Conservation (phyloP, 2,329 filamentous ascomycete genomes). For the Aureobasidium sp. region DNA sequence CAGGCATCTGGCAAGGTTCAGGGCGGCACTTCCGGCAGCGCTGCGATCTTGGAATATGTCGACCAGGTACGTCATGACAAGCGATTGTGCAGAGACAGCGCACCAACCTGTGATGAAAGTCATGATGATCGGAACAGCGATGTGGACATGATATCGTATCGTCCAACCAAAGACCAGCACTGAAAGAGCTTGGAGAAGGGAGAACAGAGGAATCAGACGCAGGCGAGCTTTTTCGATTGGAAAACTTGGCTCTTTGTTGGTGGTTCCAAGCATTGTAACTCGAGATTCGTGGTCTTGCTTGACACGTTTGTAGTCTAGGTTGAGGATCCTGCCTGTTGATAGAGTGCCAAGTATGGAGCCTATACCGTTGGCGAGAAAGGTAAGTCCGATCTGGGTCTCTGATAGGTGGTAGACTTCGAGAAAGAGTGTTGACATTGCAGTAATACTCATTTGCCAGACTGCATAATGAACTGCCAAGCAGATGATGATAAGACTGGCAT, state of each 20-base stretch:
- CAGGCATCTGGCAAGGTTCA: neutral
- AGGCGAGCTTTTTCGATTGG: neutral
- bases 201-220: neutral
- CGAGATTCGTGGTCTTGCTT: neutral
- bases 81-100: neutral
- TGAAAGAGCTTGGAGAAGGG: neutral
- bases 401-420: conserved; percentile 33
- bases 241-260: neutral
- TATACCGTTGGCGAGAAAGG: conserved; percentile 47
- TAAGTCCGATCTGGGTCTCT: conserved; percentile 40
- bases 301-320: conserved; percentile 40
- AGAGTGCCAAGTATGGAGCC: conserved; percentile 48
- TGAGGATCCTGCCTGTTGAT: conserved; percentile 44
- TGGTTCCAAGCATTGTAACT: neutral
- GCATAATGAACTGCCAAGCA: conserved; percentile 34
- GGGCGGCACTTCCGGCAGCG: neutral
- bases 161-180: neutral
- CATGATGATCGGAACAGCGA: neutral
- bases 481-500: conserved; percentile 28
- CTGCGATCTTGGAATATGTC: neutral
- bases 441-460: conserved; percentile 49
- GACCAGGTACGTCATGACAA: neutral
- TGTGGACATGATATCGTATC: neutral
- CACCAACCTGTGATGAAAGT: neutral
- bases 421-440: conserved; percentile 44